phyloP scores from a whole-genome alignment of 2,329 filamentous ascomycete species.

The Calonectria montana region DNA sequence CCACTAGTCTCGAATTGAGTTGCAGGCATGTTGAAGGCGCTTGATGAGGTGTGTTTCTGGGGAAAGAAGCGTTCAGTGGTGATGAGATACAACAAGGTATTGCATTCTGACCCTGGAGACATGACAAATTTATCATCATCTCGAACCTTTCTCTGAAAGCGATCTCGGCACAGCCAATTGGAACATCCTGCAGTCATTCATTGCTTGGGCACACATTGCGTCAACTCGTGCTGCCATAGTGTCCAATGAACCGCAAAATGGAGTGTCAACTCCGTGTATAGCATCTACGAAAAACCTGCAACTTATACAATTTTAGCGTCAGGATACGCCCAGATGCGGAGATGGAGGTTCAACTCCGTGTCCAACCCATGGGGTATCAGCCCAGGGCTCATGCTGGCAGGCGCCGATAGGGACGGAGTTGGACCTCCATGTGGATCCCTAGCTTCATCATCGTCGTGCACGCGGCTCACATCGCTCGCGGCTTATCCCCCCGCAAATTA shows the following conservation, averaged over 20 bases:
- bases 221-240: background rate
- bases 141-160: background rate
- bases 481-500: conserved; percentile 3
- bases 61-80: background rate
- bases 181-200: background rate
- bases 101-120: background rate
- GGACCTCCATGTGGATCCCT: conserved; percentile 13
- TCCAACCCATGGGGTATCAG: background rate
- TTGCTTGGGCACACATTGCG: background rate
- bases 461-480: background rate
- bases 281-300: background rate
- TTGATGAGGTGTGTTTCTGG: background rate
- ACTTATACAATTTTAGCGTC: background rate
- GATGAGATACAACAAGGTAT: background rate
- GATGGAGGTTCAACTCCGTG: conserved; percentile 8
- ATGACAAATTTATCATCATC: background rate
- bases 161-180: background rate
- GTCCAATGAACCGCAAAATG: background rate
- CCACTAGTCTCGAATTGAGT: background rate
- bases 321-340: background rate
- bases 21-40: background rate
- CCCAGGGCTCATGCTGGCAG: background rate
- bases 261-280: conserved; percentile 8
- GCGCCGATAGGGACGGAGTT: background rate
- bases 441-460: background rate